Conservation (phyloP, 441 rosid genomes). For the Raphanus hybrid region DNA sequence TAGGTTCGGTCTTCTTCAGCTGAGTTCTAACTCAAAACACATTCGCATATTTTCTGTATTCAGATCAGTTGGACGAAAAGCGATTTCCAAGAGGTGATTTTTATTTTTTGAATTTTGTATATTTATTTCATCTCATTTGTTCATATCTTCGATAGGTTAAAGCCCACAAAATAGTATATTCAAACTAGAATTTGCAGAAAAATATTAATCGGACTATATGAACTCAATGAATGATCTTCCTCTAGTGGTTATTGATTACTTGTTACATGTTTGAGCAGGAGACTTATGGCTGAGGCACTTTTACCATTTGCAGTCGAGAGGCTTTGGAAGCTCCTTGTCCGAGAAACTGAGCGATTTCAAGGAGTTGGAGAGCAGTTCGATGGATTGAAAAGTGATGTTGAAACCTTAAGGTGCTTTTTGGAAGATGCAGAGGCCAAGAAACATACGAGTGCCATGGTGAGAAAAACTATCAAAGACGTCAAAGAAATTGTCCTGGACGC, state of each 20-base stretch:
- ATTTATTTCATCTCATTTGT: no score
- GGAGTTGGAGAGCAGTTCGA: conserved; percentile 16
- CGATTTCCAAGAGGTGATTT: not conserved
- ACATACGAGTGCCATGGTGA: no score
- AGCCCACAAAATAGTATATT: no score
- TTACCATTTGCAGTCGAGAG: not conserved
- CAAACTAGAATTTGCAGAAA: no score
- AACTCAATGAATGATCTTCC: not conserved
- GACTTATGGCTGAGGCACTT: conserved; percentile 14
- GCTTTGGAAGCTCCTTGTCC: not conserved
- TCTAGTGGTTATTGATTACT: not conserved
- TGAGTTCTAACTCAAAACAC: not conserved
- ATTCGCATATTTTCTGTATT: not conserved
- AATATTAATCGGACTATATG: not conserved
- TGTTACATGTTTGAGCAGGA: not conserved
- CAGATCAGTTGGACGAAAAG: not conserved
- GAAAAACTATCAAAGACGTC: no score
- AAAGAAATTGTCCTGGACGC: no score
- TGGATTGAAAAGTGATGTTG: conserved; percentile 25
- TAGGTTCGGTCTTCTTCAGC: not conserved
- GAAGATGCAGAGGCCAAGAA: no score
- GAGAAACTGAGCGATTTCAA: not conserved
- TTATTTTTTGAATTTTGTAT: no score
- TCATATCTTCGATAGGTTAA: no score
- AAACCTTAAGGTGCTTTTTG: no score